Evolutionary conservation across 2,329 filamentous ascomycete species (phyloP).

Genomic region (Xylaria hypoxylon): DNA sequence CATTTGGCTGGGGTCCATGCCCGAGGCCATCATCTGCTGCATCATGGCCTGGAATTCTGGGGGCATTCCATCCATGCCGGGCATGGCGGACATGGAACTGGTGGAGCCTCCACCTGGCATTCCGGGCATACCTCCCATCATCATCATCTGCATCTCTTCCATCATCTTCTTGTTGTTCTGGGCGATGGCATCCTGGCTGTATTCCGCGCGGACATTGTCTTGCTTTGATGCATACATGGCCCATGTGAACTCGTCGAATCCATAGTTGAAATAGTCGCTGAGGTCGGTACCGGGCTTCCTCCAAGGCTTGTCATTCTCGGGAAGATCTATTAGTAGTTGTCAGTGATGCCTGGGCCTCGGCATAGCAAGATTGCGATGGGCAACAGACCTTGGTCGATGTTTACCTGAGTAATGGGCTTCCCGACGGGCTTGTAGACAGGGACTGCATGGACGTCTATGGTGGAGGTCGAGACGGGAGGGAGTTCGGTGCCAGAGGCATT

Average conservation of each 20-base stretch:
- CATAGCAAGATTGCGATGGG: neutral
- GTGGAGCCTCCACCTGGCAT: constrained; percentile 51
- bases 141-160: constrained; percentile 75
- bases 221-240: constrained; percentile 93
- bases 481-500: constrained; percentile 46
- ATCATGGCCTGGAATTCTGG: constrained; percentile 76
- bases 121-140: constrained; percentile 68
- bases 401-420: constrained; percentile 81
- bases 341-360: neutral
- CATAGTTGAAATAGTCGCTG: constrained; percentile 98
- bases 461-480: constrained; percentile 80
- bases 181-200: constrained; percentile 73
- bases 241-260: constrained; percentile 99
- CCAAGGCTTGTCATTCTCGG: constrained; percentile 92
- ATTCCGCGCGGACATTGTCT: constrained; percentile 79
- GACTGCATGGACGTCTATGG: constrained; percentile 84
- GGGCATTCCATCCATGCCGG: constrained; percentile 72
- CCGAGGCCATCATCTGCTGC: constrained; percentile 75
- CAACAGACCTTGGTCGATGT: constrained; percentile 73
- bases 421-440: constrained; percentile 83
- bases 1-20: constrained; percentile 75
- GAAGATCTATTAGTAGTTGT: constrained; percentile 63
- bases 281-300: constrained; percentile 92
- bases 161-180: constrained; percentile 82
- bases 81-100: constrained; percentile 56